A percentile compares a stretch with the other conserved stretches of the same genome.
phyloP scores from a whole-genome alignment of 2,329 filamentous ascomycete species.

The Fusarium armeniacum region DNA sequence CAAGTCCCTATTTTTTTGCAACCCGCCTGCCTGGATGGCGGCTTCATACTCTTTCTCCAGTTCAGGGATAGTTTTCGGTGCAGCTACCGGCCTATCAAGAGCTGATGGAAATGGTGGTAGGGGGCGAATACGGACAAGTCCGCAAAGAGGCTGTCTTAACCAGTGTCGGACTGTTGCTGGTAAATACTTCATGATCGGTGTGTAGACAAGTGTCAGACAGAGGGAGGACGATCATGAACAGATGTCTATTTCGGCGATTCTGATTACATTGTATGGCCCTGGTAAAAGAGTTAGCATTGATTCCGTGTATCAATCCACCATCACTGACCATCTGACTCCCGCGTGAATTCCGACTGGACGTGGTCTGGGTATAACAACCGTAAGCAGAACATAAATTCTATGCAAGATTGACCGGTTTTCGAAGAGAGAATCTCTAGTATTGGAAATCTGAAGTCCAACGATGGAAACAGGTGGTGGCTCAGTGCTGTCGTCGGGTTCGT shows the following conservation, averaged over 20 bases:
- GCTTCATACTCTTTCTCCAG: too few relatives aligned
- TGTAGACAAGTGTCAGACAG: neutral
- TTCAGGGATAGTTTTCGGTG: too few relatives aligned
- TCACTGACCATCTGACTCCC: neutral
- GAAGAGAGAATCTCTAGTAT: too few relatives aligned
- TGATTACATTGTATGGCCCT: neutral
- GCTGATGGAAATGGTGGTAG: too few relatives aligned
- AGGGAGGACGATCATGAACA: neutral
- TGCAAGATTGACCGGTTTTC: neutral
- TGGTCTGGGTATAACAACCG: neutral
- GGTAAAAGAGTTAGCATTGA: neutral
- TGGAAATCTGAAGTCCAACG: neutral
- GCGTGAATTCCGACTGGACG: neutral
- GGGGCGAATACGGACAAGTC: too few relatives aligned
- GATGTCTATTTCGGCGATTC: neutral
- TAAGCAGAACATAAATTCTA: too few relatives aligned
- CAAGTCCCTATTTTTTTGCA: too few relatives aligned
- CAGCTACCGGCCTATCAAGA: too few relatives aligned
- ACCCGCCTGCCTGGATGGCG: too few relatives aligned
- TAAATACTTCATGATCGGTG: neutral
- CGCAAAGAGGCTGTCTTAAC: too few relatives aligned
- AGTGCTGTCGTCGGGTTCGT: neutral
- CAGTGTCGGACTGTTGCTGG: too few relatives aligned
- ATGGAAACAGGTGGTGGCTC: neutral
- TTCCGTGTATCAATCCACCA: neutral